Percentiles rank a stretch among this genome's conserved stretches.
Evolutionary conservation across 768 basidiomycete species (phyloP).

Genomic region (Coprinopsis strossmayeri): DNA sequence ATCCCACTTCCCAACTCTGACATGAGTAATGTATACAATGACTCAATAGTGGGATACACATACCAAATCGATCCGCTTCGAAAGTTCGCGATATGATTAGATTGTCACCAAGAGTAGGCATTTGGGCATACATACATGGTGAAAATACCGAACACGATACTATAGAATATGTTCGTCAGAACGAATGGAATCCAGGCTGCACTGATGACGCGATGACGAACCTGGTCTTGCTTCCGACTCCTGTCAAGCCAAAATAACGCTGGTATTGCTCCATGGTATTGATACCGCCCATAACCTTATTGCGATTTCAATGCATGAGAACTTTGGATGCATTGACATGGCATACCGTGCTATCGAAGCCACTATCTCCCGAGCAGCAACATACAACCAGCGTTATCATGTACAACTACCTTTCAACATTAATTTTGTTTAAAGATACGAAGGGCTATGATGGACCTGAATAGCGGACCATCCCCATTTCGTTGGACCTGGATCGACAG

Average conservation of each 20-base stretch:
- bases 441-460: slow-evolving; percentile 22
- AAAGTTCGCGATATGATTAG: not conserved
- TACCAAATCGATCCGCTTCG: slow-evolving; percentile 34
- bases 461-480: slow-evolving; percentile 29
- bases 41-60: slow-evolving; percentile 6
- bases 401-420: slow-evolving; percentile 28
- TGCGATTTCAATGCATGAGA: not conserved
- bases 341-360: slow-evolving; percentile 47
- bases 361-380: slow-evolving; percentile 45
- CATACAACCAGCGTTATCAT: slow-evolving; percentile 40
- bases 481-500: slow-evolving; percentile 35
- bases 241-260: slow-evolving; percentile 36
- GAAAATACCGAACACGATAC: slow-evolving; percentile 50
- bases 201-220: slow-evolving; percentile 11
- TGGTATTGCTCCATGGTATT: slow-evolving; percentile 46
- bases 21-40: not conserved
- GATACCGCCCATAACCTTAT: slow-evolving; percentile 45
- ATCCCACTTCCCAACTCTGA: slow-evolving; percentile 24
- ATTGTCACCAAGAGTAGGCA: slow-evolving; percentile 2
- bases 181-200: not conserved
- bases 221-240: slow-evolving; percentile 39
- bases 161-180: slow-evolving; percentile 9
- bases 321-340: too few species aligned
- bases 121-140: slow-evolving; percentile 28
- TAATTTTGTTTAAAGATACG: not conserved